phyloP scores from a whole-genome alignment of 441 rosid species.

The Eruca vesicaria region DNA sequence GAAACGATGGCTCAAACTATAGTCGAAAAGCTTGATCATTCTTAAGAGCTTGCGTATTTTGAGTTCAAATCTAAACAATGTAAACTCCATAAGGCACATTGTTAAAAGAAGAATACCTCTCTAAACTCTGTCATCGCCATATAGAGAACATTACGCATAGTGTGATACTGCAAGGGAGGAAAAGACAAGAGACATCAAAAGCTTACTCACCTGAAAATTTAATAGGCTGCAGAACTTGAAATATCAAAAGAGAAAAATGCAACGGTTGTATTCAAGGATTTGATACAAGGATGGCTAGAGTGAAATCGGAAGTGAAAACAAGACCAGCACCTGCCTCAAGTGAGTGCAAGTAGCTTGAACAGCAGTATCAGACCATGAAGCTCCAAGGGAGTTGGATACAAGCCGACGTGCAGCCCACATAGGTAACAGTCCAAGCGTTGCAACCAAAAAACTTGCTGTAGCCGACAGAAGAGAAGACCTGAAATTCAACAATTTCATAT shows the following conservation, averaged over 20 bases:
- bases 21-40: background rate
- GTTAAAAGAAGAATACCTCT: slow-evolving; percentile 43
- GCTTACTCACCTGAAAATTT: background rate
- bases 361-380: slow-evolving; percentile 35
- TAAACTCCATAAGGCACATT: background rate
- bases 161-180: slow-evolving; percentile 59
- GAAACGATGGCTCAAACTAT: slow-evolving; percentile 1
- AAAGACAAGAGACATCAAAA: background rate
- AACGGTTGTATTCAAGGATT: background rate
- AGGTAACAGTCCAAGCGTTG: slow-evolving; percentile 62
- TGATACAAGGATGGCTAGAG: background rate
- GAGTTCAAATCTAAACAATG: background rate
- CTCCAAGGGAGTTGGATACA: slow-evolving; percentile 22
- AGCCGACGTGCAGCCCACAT: slow-evolving; percentile 40
- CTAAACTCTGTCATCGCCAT: slow-evolving; percentile 76
- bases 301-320: background rate
- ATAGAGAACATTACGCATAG: slow-evolving; percentile 61
- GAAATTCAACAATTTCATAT: slow-evolving; percentile 34
- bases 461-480: slow-evolving; percentile 65
- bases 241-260: background rate
- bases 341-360: slow-evolving; percentile 68
- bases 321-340: slow-evolving; percentile 54
- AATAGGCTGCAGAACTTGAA: background rate
- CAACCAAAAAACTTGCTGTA: slow-evolving; percentile 44
- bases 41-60: background rate